A percentile compares a stretch with the other conserved stretches of the same genome.
phyloP scores from a whole-genome alignment of 108 stramenopile genomes.

The Nannochloropsis salina region DNA sequence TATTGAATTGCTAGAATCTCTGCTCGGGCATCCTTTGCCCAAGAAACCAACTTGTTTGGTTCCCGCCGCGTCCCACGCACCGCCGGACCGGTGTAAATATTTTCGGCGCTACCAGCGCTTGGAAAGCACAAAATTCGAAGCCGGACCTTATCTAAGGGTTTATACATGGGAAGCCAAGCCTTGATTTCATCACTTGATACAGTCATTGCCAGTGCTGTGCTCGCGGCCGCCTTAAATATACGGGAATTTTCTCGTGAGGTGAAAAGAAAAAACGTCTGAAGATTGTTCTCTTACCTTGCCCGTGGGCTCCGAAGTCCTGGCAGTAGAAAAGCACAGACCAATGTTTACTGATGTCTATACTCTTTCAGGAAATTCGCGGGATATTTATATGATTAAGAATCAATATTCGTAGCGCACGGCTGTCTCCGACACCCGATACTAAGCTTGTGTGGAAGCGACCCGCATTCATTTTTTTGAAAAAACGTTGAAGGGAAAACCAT shows the following conservation, averaged over 20 bases:
- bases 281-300: constrained; percentile 10
- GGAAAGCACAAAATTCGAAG: constrained; percentile 15
- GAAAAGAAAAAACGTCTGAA: neutral
- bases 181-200: neutral
- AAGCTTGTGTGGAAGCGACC: no score
- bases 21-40: neutral
- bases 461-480: no score
- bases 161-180: constrained; percentile 14
- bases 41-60: neutral
- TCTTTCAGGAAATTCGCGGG: no score
- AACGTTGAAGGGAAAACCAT: no score
- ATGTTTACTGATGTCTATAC: neutral
- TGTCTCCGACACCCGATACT: no score
- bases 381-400: no score
- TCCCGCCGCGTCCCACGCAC: neutral
- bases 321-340: neutral
- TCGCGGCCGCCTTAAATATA: neutral
- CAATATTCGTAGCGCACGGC: no score
- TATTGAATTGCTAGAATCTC: neutral
- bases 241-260: neutral
- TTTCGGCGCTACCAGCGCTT: neutral
- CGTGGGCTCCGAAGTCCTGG: neutral
- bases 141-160: neutral
- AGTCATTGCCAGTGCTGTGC: no score
- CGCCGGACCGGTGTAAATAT: neutral